Evolutionary conservation across 495 filamentous ascomycete genomes (phyloP).

Genomic region (Durotheca rogersii): DNA sequence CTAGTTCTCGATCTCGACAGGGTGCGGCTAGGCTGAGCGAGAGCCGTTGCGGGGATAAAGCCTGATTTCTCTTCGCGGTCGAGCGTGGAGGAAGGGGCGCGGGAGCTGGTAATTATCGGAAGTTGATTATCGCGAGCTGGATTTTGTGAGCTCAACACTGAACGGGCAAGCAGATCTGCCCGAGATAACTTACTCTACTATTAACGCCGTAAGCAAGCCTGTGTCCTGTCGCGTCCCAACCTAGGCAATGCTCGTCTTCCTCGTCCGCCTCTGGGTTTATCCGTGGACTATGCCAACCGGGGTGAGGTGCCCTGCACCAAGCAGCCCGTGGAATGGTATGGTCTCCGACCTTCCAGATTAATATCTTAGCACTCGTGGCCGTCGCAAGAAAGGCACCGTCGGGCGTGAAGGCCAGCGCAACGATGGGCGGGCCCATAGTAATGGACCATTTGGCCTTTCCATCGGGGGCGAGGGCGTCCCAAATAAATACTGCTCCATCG

Average conservation of each 20-base stretch:
- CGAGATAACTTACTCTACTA: constrained; percentile 58
- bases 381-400: constrained; percentile 71
- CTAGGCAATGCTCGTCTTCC: constrained; percentile 58
- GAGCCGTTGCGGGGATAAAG: not conserved
- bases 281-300: constrained; percentile 52
- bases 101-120: constrained; percentile 34
- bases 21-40: too few species aligned
- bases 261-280: constrained; percentile 47
- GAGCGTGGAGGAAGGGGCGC: not conserved
- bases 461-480: constrained; percentile 61
- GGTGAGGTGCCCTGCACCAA: constrained; percentile 55
- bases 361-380: constrained; percentile 61
- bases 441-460: constrained; percentile 58
- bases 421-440: constrained; percentile 58
- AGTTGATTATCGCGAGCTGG: constrained; percentile 51
- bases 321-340: constrained; percentile 63
- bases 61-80: not conserved
- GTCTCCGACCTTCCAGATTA: constrained; percentile 73
- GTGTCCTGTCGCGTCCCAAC: constrained; percentile 76
- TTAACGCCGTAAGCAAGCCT: constrained; percentile 72
- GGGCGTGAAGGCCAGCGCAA: constrained; percentile 67
- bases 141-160: constrained; percentile 15
- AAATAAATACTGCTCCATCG: constrained; percentile 68
- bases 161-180: not conserved
- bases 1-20: not conserved